These are phyloP conservation scores for Beauveria sp. DNA, from an alignment of 2,329 filamentous ascomycete genomes.

Conservation along the genomic window DNA sequence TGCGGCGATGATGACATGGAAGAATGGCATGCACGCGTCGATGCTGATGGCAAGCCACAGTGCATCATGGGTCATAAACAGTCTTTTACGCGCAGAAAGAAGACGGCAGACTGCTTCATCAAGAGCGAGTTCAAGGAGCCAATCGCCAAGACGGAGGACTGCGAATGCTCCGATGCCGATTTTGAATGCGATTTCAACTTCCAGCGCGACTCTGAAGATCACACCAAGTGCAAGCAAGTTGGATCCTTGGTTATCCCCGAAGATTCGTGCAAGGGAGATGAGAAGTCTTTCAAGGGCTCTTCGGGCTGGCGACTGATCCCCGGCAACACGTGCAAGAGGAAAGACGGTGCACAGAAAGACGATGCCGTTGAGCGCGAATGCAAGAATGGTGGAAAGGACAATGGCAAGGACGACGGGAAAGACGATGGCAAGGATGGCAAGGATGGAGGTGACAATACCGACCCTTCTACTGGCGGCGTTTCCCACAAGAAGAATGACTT, in stretches of 20 bases:
- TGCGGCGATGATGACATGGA: conserved; percentile 77
- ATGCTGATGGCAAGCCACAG: conserved; percentile 70
- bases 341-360: conserved; percentile 57
- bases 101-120: conserved; percentile 82
- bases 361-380: conserved; percentile 70
- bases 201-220: conserved; percentile 53
- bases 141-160: conserved; percentile 59
- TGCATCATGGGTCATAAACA: conserved; percentile 97
- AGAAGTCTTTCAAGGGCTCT: conserved; percentile 71
- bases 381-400: conserved; percentile 31
- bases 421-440: conserved; percentile 3
- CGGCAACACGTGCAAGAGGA: conserved; percentile 63
- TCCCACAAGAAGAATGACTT: conserved; percentile 54
- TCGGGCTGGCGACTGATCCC: conserved; percentile 92
- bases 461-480: conserved; percentile 60
- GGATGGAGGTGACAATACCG: conserved; percentile 13
- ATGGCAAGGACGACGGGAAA: conserved; percentile 58
- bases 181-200: conserved; percentile 98
- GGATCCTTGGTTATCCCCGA: conserved; percentile 59
- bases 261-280: conserved; percentile 60
- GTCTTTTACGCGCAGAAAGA: conserved; percentile 76
- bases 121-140: conserved; percentile 78
- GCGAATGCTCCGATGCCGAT: conserved; percentile 74
- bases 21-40: conserved; percentile 76
- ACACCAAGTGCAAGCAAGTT: conserved; percentile 59